These are phyloP conservation scores for Verbascum thapsus DNA, from an alignment of 257 asterid species.

Conservation along the genomic window DNA sequence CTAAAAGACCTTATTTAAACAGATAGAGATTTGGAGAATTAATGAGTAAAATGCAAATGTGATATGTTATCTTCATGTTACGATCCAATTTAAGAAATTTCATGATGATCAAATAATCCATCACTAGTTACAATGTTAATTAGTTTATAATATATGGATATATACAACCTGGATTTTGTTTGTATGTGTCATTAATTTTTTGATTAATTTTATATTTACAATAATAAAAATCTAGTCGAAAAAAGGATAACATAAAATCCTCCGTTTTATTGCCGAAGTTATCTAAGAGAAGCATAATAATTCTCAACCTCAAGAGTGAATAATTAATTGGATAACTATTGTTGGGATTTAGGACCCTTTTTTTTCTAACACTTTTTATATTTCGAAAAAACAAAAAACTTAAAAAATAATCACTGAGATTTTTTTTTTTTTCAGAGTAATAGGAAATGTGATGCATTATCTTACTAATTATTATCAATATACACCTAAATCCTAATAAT, in stretches of 20 bases:
- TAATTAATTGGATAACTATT: too few species aligned
- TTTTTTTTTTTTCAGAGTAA: background rate
- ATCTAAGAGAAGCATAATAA: background rate
- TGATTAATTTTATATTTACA: background rate
- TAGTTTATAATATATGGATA: too few species aligned
- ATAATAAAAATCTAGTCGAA: background rate
- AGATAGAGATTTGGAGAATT: too few species aligned
- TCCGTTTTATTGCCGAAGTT: constrained; percentile 5
- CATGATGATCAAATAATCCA: too few species aligned
- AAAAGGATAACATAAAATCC: constrained; percentile 6
- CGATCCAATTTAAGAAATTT: too few species aligned
- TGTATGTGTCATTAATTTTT: background rate
- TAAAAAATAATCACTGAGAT: background rate
- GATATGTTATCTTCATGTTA: too few species aligned
- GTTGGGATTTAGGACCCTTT: background rate
- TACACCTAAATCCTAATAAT: too few species aligned
- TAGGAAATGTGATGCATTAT: too few species aligned
- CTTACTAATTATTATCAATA: too few species aligned
- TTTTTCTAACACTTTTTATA: background rate
- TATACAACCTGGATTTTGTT: background rate
- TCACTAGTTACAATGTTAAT: too few species aligned
- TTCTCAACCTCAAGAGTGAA: background rate
- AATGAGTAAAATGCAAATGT: too few species aligned
- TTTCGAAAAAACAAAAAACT: background rate
- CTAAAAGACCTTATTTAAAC: too few species aligned